phyloP scores from a whole-genome alignment of 176 grass and related monocot species.

The Eragrostis curvula region DNA sequence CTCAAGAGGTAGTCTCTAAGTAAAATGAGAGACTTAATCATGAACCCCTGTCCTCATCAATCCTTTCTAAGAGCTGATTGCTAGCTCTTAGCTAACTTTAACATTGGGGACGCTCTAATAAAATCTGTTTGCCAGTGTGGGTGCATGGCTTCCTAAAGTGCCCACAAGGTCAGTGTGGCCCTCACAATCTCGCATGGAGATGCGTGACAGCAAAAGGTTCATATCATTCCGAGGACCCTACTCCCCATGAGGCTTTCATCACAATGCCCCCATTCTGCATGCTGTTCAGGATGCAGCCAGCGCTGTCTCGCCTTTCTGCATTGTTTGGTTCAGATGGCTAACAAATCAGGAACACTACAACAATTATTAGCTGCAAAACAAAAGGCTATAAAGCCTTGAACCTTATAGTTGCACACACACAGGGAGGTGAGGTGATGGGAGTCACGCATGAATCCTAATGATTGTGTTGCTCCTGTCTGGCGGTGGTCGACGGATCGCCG shows the following conservation, averaged over 20 bases:
- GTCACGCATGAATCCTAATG: conserved; percentile 17
- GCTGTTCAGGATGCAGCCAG: conserved; percentile 5
- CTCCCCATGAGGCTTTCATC: background rate
- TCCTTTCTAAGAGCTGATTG: too few relatives aligned
- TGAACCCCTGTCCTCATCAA: too few relatives aligned
- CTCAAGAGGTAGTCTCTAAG: too few relatives aligned
- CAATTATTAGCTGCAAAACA: background rate
- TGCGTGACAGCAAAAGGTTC: conserved; percentile 14
- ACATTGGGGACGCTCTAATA: too few relatives aligned
- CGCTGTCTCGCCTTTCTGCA: background rate
- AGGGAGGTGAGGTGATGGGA: conserved; percentile 19
- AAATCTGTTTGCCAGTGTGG: background rate
- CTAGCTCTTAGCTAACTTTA: too few relatives aligned
- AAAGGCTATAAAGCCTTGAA: conserved; percentile 21
- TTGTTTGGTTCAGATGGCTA: background rate
- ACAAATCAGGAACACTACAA: background rate
- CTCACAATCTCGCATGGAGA: background rate
- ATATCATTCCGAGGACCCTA: background rate
- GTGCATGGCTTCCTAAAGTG: background rate
- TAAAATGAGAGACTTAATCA: too few relatives aligned
- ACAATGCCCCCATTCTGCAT: background rate
- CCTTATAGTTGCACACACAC: conserved; percentile 12
- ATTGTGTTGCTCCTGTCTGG: conserved; percentile 36
- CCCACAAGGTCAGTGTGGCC: background rate
- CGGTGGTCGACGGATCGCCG: conserved; percentile 23